Evolutionary conservation across 768 basidiomycete genomes (phyloP).

Genomic region (Xerocomellus amylosporus): DNA sequence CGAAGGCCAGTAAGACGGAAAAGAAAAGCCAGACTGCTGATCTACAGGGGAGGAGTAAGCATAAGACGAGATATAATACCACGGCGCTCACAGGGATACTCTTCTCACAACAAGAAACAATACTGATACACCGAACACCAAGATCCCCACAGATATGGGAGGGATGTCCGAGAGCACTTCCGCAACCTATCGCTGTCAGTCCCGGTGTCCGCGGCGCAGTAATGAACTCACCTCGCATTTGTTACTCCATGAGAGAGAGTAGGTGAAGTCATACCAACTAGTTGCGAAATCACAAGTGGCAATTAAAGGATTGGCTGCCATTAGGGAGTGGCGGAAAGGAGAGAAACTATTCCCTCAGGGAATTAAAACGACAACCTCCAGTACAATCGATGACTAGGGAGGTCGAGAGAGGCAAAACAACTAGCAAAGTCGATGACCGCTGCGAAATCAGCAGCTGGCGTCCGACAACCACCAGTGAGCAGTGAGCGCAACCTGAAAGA

Average conservation of each 20-base stretch:
- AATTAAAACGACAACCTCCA: neutral
- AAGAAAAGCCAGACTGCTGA: slow-evolving; percentile 50
- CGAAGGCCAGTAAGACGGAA: slow-evolving; percentile 59
- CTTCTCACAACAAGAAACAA: slow-evolving; percentile 55
- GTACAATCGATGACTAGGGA: slow-evolving; percentile 5
- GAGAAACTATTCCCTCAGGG: slow-evolving; percentile 10
- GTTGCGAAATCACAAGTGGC: slow-evolving; percentile 11
- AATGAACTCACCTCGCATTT: slow-evolving; percentile 42
- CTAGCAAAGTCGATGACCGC: neutral
- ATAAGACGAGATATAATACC: neutral
- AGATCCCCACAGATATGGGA: slow-evolving; percentile 61
- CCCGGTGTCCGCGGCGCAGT: neutral
- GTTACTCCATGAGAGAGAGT: slow-evolving; percentile 38
- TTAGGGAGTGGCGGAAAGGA: slow-evolving; percentile 16
- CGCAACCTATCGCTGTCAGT: slow-evolving; percentile 43
- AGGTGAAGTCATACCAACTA: slow-evolving; percentile 24
- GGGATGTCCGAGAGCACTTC: slow-evolving; percentile 63
- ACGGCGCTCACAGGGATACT: slow-evolving; percentile 45
- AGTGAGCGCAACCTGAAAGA: neutral
- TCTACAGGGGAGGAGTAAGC: slow-evolving; percentile 28
- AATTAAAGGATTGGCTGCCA: slow-evolving; percentile 16
- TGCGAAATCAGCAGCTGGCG: slow-evolving; percentile 6
- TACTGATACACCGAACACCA: slow-evolving; percentile 57
- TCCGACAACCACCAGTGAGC: slow-evolving; percentile 8
- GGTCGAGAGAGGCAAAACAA: neutral